These are phyloP conservation scores for Lentinula edodes DNA, from an alignment of 768 basidiomycete genomes.

Conservation along the genomic window DNA sequence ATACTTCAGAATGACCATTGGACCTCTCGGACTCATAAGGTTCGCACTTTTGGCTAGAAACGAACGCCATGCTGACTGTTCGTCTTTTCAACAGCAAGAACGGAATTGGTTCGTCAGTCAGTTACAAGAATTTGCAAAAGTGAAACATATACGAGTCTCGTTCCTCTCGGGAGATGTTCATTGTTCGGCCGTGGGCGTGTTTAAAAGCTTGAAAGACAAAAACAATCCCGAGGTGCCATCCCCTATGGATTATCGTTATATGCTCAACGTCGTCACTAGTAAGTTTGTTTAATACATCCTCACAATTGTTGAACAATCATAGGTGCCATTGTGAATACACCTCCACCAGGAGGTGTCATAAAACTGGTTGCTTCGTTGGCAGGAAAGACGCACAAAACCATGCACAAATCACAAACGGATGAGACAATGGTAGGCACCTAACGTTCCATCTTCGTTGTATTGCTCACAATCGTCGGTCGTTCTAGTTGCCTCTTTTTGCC, in stretches of 20 bases:
- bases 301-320: constrained; percentile 5
- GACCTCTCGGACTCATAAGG: constrained; percentile 81
- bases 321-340: constrained; percentile 94
- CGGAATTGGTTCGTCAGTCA: constrained; percentile 84
- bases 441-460: neutral
- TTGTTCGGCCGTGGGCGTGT: constrained; percentile 75
- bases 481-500: constrained; percentile 69
- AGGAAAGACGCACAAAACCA: constrained; percentile 77
- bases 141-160: constrained; percentile 64
- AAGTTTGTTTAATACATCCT: constrained; percentile 12
- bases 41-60: constrained; percentile 17
- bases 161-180: constrained; percentile 95
- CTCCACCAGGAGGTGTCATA: constrained; percentile 76
- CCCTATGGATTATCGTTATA: constrained; percentile 70
- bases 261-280: constrained; percentile 87
- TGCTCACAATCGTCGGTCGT: neutral
- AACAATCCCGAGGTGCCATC: constrained; percentile 45
- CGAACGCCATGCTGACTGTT: neutral
- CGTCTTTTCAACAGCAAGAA: constrained; percentile 54
- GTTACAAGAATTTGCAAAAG: constrained; percentile 66
- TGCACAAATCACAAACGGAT: constrained; percentile 80
- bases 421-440: constrained; percentile 65
- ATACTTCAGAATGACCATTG: constrained; percentile 77
- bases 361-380: constrained; percentile 77
- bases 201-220: constrained; percentile 62